A percentile compares a stretch with the other conserved stretches of the same genome.
These are phyloP conservation scores for Jasminum sambac DNA, from an alignment of 257 asterid genomes.

Conservation along the genomic window DNA sequence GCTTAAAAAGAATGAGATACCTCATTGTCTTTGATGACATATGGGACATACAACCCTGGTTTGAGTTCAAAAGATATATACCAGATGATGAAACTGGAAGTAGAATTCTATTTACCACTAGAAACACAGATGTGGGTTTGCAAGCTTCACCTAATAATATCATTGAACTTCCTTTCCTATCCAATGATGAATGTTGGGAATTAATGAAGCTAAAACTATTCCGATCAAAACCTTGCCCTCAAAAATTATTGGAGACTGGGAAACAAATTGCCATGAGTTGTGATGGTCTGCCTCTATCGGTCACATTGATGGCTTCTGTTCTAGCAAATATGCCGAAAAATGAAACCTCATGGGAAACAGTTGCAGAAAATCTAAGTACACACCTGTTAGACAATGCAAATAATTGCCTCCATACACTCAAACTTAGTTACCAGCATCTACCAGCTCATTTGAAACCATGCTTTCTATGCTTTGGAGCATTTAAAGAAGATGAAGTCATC, in stretches of 20 bases:
- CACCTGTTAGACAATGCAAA: background rate
- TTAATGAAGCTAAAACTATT: slow-evolving; percentile 20
- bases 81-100: no score
- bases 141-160: background rate
- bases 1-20: background rate
- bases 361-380: background rate
- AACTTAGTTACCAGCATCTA: slow-evolving; percentile 33
- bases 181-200: slow-evolving; percentile 24
- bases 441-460: slow-evolving; percentile 28
- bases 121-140: background rate
- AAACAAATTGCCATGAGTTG: slow-evolving; percentile 20
- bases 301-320: slow-evolving; percentile 24
- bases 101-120: no score
- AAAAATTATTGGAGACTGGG: slow-evolving; percentile 24
- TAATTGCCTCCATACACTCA: slow-evolving; percentile 18
- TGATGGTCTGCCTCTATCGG: slow-evolving; percentile 29
- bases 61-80: no score
- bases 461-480: slow-evolving; percentile 33
- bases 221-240: slow-evolving; percentile 13
- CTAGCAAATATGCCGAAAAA: slow-evolving; percentile 23
- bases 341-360: slow-evolving; percentile 14
- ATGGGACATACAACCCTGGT: no score
- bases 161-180: slow-evolving; percentile 19
- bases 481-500: slow-evolving; percentile 21
- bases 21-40: background rate